Evolutionary conservation across 2,329 filamentous ascomycete genomes (phyloP).

Genomic region (Nannizzia gypsea): DNA sequence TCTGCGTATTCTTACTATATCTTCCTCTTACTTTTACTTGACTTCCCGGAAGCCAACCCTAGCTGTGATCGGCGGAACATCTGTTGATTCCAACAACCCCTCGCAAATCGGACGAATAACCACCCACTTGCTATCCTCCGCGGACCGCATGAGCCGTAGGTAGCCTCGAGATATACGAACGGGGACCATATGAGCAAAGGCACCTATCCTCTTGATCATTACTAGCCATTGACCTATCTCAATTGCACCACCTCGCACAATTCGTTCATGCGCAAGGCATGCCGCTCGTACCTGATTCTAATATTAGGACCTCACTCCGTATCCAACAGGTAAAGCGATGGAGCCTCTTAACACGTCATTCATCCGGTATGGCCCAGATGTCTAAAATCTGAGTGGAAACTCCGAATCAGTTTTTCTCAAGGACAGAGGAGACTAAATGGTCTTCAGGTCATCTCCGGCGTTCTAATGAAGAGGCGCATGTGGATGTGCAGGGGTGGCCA

Average conservation of each 20-base stretch:
- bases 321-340: not conserved
- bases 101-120: not conserved
- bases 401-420: not conserved
- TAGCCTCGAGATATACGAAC: not conserved
- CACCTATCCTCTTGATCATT: not conserved
- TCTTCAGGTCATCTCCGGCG: not conserved
- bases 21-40: not conserved
- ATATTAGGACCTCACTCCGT: not conserved
- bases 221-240: not conserved
- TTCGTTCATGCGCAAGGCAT: not conserved
- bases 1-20: not conserved
- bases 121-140: not conserved
- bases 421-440: not conserved
- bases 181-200: not conserved
- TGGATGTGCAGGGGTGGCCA: not conserved
- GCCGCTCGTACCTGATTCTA: not conserved
- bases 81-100: not conserved
- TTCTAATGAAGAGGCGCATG: not conserved
- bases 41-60: not conserved
- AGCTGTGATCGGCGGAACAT: not conserved
- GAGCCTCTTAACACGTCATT: not conserved
- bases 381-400: not conserved
- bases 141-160: not conserved
- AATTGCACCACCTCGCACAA: not conserved
- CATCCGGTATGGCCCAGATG: not conserved